Conservation (phyloP, 148 eudicot genomes). For the Cornus florida region DNA sequence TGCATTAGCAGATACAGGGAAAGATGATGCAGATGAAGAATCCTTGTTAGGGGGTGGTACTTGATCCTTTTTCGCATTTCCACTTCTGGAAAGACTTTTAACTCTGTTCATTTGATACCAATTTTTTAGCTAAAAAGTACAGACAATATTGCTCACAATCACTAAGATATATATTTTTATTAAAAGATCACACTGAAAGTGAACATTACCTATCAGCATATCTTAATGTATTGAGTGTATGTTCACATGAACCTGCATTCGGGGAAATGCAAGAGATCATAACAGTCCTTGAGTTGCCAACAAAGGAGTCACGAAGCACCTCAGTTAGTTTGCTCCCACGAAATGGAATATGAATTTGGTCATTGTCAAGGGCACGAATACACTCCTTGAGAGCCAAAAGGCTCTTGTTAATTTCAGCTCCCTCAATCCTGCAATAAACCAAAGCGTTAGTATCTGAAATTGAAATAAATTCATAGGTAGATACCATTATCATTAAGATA, state of each 20-base stretch:
- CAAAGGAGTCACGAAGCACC: slow-evolving; percentile 99
- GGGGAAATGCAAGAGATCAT: slow-evolving; percentile 99
- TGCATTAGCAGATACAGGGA: slow-evolving; percentile 48
- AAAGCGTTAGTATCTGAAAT: neutral
- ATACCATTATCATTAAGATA: neutral
- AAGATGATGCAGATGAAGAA: slow-evolving; percentile 40
- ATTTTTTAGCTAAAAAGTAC: neutral
- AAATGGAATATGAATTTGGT: slow-evolving; percentile 96
- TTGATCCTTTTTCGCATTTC: slow-evolving; percentile 84
- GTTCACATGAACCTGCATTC: slow-evolving; percentile 94
- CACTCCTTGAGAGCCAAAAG: slow-evolving; percentile 98
- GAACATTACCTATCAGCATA: slow-evolving; percentile 85
- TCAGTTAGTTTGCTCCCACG: slow-evolving; percentile 99
- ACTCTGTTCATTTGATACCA: slow-evolving; percentile 58
- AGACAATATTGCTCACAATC: neutral
- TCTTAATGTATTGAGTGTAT: slow-evolving; percentile 96
- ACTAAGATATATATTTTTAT: neutral
- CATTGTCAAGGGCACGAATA: slow-evolving; percentile 99
- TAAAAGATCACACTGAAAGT: neutral
- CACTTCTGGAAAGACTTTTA: slow-evolving; percentile 89
- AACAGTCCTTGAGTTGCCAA: slow-evolving; percentile 97
- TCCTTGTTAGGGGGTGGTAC: slow-evolving; percentile 59
- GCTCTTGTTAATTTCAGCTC: slow-evolving; percentile 98
- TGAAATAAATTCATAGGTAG: neutral
- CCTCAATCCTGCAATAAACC: slow-evolving; percentile 74